Evolutionary conservation across 139 green algal species (phyloP).

Genomic region (Auxenochlorella pyrenoidosa): DNA sequence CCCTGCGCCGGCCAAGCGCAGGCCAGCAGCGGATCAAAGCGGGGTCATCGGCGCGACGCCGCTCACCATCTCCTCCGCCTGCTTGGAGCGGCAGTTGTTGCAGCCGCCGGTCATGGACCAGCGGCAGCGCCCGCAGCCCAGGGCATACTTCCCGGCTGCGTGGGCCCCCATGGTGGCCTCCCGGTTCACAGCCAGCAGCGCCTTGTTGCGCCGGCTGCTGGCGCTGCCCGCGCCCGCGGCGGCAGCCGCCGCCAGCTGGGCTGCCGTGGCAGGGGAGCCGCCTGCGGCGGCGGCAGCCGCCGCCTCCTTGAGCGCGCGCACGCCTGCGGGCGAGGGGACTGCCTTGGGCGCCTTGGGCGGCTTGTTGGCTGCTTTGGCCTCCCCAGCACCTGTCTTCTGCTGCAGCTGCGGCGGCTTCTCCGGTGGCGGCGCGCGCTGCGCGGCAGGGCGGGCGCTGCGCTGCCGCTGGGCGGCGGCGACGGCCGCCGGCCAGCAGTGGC

Average conservation of each 20-base stretch:
- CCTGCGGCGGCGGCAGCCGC: not conserved
- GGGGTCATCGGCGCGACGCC: too few relatives aligned
- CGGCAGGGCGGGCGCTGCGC: not conserved
- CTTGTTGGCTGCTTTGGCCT: not conserved
- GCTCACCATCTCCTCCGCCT: slow-evolving; percentile 22
- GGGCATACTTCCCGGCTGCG: not conserved
- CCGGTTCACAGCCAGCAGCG: slow-evolving; percentile 15
- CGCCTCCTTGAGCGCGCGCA: slow-evolving; percentile 13
- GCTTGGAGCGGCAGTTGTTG: slow-evolving; percentile 20
- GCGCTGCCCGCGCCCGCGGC: not conserved
- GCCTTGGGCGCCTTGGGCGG: slow-evolving; percentile 5
- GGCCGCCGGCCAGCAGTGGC: slow-evolving; percentile 15
- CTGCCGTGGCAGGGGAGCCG: not conserved
- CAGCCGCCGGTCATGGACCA: slow-evolving; percentile 25
- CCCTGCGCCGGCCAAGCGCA: too few relatives aligned
- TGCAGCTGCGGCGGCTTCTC: not conserved
- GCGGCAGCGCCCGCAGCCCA: slow-evolving; percentile 33
- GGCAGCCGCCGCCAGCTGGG: not conserved
- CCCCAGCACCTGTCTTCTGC: not conserved
- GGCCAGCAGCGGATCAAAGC: too few relatives aligned
- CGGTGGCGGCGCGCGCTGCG: not conserved
- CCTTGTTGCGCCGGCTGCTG: slow-evolving; percentile 30
- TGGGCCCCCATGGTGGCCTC: not conserved
- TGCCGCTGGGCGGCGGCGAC: not conserved
- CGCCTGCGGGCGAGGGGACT: not conserved